Percentiles rank a stretch among this genome's conserved stretches.
Evolutionary conservation across 352 stramenopile genomes (phyloP).

Genomic region (Pythium rhizo-oryzae): DNA sequence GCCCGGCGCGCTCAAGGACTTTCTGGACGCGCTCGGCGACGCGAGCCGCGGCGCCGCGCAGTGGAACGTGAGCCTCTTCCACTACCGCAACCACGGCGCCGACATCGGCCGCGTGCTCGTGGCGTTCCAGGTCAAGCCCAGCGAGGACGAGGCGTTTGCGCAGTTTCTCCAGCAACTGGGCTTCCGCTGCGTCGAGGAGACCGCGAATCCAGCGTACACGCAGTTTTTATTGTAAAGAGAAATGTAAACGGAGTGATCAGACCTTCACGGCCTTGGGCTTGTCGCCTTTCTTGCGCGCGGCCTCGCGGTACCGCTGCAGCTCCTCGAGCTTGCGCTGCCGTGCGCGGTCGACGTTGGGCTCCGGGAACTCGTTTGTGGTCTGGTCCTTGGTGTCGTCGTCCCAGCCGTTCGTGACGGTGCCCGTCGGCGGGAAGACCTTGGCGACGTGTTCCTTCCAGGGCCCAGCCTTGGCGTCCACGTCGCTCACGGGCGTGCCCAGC

Average conservation of each 20-base stretch:
- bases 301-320: conserved; percentile 63
- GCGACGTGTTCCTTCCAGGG: conserved; percentile 70
- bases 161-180: conserved; percentile 70
- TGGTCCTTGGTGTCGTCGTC: conserved; percentile 36
- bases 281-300: conserved; percentile 54
- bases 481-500: conserved; percentile 39
- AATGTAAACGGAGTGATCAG: conserved; percentile 14
- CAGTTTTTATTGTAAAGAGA: conserved; percentile 71
- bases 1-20: conserved; percentile 91
- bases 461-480: conserved; percentile 58
- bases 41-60: conserved; percentile 37
- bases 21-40: conserved; percentile 88
- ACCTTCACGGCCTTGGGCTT: conserved; percentile 41
- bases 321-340: conserved; percentile 78
- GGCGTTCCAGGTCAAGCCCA: conserved; percentile 91
- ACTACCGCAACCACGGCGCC: conserved; percentile 99
- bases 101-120: conserved; percentile 98
- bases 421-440: conserved; percentile 64
- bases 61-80: conserved; percentile 99
- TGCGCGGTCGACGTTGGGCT: conserved; percentile 70
- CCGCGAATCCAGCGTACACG: conserved; percentile 77
- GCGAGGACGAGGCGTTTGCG: conserved; percentile 58
- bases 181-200: conserved; percentile 86
- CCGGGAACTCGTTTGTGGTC: conserved; percentile 53
- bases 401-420: conserved; percentile 35